Conservation (phyloP, 306 rosid species). For the Cyclanthera cordifolia region DNA sequence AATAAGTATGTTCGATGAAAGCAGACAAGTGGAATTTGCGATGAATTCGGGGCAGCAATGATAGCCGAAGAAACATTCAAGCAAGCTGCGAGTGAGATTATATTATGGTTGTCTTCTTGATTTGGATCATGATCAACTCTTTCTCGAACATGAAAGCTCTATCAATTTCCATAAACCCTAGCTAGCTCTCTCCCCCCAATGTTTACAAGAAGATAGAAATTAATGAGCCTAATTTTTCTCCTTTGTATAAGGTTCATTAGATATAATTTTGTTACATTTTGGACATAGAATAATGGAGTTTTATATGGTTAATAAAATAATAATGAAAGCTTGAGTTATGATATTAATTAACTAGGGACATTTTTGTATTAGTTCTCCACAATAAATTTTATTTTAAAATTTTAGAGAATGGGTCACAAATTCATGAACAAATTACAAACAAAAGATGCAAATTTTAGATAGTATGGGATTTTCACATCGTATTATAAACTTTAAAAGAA, state of each 20-base stretch:
- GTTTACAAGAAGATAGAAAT: background rate
- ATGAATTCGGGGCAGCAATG: slow-evolving; percentile 15
- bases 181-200: background rate
- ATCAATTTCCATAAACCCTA: background rate
- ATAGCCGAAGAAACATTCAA: slow-evolving; percentile 24
- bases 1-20: background rate
- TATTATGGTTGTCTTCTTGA: slow-evolving; percentile 20
- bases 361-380: background rate
- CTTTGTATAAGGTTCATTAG: background rate
- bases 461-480: no score
- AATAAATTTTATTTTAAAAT: no score
- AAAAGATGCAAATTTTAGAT: no score
- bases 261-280: background rate
- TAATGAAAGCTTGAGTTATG: background rate
- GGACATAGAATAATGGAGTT: background rate
- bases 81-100: slow-evolving; percentile 47
- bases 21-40: slow-evolving; percentile 24
- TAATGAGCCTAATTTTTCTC: background rate
- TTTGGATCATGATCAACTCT: background rate
- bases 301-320: background rate
- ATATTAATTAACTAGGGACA: background rate
- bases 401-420: no score
- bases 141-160: background rate
- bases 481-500: no score
- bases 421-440: no score